Evolutionary conservation across 768 basidiomycete genomes (phyloP).

Genomic region (Russula foetens): DNA sequence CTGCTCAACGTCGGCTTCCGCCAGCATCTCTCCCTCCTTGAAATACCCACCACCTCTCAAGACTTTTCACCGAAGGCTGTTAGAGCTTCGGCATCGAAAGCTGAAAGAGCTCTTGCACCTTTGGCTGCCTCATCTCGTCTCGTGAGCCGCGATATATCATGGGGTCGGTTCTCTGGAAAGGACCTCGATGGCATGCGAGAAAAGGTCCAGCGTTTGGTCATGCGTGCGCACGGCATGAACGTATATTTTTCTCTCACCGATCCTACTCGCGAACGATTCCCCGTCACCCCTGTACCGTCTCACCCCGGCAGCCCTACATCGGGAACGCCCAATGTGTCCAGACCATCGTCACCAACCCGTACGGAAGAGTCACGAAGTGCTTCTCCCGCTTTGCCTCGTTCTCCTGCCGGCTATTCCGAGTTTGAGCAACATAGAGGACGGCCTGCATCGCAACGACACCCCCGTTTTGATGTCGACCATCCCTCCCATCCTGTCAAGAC

Average conservation of each 20-base stretch:
- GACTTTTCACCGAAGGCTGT: slow-evolving; percentile 34
- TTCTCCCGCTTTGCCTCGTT: slow-evolving; percentile 31
- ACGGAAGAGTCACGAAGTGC: slow-evolving; percentile 23
- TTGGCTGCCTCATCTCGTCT: slow-evolving; percentile 46
- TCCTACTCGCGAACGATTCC: slow-evolving; percentile 48
- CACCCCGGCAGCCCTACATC: slow-evolving; percentile 4
- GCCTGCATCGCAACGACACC: slow-evolving; percentile 1
- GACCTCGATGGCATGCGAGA: slow-evolving; percentile 48
- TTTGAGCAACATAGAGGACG: background rate
- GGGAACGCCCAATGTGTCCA: slow-evolving; percentile 6
- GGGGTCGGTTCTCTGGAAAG: slow-evolving; percentile 47
- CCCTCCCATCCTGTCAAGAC: background rate
- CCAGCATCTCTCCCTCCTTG: slow-evolving; percentile 40
- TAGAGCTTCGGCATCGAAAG: slow-evolving; percentile 29
- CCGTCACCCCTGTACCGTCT: slow-evolving; percentile 12
- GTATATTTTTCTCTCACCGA: slow-evolving; percentile 59
- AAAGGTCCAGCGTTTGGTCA: slow-evolving; percentile 41
- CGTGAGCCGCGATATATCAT: slow-evolving; percentile 51
- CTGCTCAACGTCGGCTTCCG: slow-evolving; percentile 40
- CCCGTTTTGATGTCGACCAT: slow-evolving; percentile 9
- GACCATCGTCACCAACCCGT: slow-evolving; percentile 8
- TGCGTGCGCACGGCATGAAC: slow-evolving; percentile 53
- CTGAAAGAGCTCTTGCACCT: slow-evolving; percentile 44
- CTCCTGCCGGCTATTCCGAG: slow-evolving; percentile 25
- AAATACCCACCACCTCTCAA: slow-evolving; percentile 33